These are phyloP conservation scores for Beauveria sp. DNA, from an alignment of 2,329 filamentous ascomycete species.

Conservation along the genomic window DNA sequence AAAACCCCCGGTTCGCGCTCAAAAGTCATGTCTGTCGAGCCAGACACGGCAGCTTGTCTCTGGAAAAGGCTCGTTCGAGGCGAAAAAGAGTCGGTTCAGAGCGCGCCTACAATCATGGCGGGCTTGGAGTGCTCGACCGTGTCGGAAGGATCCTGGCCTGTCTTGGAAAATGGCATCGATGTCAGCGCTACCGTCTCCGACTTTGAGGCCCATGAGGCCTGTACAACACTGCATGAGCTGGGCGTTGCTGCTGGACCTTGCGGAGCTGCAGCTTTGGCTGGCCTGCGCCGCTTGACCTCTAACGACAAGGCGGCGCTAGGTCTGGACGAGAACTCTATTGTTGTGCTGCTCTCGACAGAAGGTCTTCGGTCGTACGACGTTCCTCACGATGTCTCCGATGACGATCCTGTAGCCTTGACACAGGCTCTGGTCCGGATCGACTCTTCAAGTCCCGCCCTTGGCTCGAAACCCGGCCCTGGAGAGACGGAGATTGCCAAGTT, in stretches of 20 bases:
- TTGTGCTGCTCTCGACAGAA: slow-evolving; percentile 63
- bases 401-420: slow-evolving; percentile 35
- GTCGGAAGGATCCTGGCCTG: slow-evolving; percentile 56
- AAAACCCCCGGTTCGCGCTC: slow-evolving; percentile 34
- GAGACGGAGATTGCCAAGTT: slow-evolving; percentile 40
- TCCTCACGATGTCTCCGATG: slow-evolving; percentile 32
- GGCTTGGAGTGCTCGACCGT: slow-evolving; percentile 68
- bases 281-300: slow-evolving; percentile 40
- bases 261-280: slow-evolving; percentile 51
- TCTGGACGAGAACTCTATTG: slow-evolving; percentile 41
- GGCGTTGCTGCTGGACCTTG: slow-evolving; percentile 53
- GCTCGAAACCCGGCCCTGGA: slow-evolving; percentile 33
- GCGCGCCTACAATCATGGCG: slow-evolving; percentile 61
- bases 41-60: slow-evolving; percentile 55
- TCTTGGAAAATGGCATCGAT: slow-evolving; percentile 51
- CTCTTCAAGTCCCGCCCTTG: slow-evolving; percentile 39
- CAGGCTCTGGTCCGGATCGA: slow-evolving; percentile 40
- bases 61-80: slow-evolving; percentile 44
- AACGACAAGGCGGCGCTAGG: slow-evolving; percentile 27
- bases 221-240: slow-evolving; percentile 41
- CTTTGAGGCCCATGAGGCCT: slow-evolving; percentile 51
- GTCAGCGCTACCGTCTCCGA: slow-evolving; percentile 54
- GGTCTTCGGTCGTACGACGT: slow-evolving; percentile 13
- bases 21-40: slow-evolving; percentile 59
- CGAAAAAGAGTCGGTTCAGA: slow-evolving; percentile 40